Conservation (phyloP, 805 yeast genomes). For the Sugiyamaella americana region DNA sequence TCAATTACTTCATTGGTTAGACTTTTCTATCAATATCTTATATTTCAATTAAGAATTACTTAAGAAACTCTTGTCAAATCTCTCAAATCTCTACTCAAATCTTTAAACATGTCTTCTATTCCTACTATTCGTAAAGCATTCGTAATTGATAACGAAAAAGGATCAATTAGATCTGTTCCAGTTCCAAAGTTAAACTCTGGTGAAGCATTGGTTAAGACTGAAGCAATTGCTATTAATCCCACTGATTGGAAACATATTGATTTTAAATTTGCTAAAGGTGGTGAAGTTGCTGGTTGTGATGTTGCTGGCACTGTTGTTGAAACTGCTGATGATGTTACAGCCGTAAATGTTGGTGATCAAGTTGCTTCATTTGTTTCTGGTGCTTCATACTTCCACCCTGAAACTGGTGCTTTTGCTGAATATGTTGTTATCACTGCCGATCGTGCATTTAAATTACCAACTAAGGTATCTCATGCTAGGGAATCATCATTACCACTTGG, state of each 20-base stretch:
- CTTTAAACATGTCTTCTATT: constrained; percentile 1
- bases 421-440: constrained; percentile 39
- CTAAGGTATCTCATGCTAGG: constrained; percentile 17
- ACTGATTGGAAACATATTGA: constrained; percentile 57
- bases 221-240: constrained; percentile 14
- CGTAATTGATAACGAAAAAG: constrained; percentile 8
- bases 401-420: constrained; percentile 56
- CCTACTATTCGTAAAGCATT: constrained; percentile 11
- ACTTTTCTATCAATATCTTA: no score
- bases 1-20: no score
- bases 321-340: constrained; percentile 42
- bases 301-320: constrained; percentile 51
- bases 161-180: constrained; percentile 2
- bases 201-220: constrained; percentile 10
- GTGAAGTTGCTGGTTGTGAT: constrained; percentile 54
- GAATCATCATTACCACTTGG: constrained; percentile 35
- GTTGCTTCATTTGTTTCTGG: constrained; percentile 56
- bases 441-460: constrained; percentile 28
- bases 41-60: no score
- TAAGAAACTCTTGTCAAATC: no score
- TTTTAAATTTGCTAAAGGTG: constrained; percentile 38
- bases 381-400: constrained; percentile 36
- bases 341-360: constrained; percentile 46
- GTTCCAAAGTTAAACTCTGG: constrained; percentile 7
- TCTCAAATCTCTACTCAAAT: no score